phyloP scores from a whole-genome alignment of 2,329 filamentous ascomycete genomes.

The Cyphellophora attinorum region DNA sequence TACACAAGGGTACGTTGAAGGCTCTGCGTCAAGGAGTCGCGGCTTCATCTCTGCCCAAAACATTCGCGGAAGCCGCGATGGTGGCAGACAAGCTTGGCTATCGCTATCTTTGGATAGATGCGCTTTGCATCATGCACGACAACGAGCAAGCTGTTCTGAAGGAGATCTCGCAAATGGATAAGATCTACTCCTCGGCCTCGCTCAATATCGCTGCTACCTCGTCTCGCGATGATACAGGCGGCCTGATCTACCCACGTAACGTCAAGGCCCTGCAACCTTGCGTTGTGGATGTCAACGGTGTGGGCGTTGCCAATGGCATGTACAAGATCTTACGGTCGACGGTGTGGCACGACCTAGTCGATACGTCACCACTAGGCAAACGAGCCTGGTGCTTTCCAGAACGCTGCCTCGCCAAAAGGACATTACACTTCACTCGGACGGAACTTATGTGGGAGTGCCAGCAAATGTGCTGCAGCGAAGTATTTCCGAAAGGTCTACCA shows the following conservation, averaged over 20 bases:
- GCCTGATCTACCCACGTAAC: slow-evolving; percentile 17
- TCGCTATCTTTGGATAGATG: slow-evolving; percentile 20
- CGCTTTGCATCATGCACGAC: slow-evolving; percentile 20
- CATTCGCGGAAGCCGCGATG: slow-evolving; percentile 17
- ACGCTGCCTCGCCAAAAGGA: slow-evolving; percentile 19
- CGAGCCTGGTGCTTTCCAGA: slow-evolving; percentile 20
- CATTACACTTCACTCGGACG: slow-evolving; percentile 20
- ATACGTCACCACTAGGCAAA: slow-evolving; percentile 16
- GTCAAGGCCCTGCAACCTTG: slow-evolving; percentile 15
- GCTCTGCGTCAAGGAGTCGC: slow-evolving; percentile 17
- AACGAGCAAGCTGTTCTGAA: slow-evolving; percentile 14
- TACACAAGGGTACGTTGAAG: slow-evolving; percentile 17
- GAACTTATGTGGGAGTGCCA: slow-evolving; percentile 23
- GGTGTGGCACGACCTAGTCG: slow-evolving; percentile 18
- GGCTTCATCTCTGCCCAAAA: slow-evolving; percentile 16
- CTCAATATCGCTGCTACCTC: slow-evolving; percentile 18
- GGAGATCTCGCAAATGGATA: slow-evolving; percentile 17
- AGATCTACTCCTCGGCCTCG: slow-evolving; percentile 16
- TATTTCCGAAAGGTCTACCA: slow-evolving; percentile 19
- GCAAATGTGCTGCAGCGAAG: slow-evolving; percentile 19
- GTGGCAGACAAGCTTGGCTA: slow-evolving; percentile 15
- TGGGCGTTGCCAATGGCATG: slow-evolving; percentile 16
- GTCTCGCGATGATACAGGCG: slow-evolving; percentile 14
- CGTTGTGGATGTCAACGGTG: slow-evolving; percentile 13
- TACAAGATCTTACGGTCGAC: slow-evolving; percentile 19